A percentile compares a stretch with the other conserved stretches of the same genome.
Conservation (phyloP, 2,329 filamentous ascomycete species). For the Dothideomycetes sp. region DNA sequence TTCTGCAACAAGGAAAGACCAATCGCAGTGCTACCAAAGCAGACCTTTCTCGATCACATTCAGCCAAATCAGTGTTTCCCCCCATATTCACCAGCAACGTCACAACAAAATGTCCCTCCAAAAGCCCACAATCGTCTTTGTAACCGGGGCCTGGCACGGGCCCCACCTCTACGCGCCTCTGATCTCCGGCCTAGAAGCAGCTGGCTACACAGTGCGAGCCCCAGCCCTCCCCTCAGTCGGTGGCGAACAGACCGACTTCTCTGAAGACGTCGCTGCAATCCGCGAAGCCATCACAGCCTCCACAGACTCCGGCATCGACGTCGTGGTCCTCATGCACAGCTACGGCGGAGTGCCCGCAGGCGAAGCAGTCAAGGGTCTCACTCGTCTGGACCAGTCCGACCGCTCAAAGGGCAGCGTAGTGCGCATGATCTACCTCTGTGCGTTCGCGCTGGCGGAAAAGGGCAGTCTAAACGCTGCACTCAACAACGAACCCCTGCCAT, state of each 20-base stretch:
- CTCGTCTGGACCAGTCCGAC: conserved; percentile 10
- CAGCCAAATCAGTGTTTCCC: no score
- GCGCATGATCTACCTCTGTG: conserved; percentile 15
- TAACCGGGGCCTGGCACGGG: conserved; percentile 20
- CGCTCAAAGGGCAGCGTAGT: conserved; percentile 13
- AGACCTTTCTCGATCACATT: no score
- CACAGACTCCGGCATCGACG: conserved; percentile 14
- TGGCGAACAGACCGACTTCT: conserved; percentile 8
- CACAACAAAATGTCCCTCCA: not conserved
- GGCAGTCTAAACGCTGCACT: conserved; percentile 12
- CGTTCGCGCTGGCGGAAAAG: conserved; percentile 15
- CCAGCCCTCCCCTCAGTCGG: conserved; percentile 12
- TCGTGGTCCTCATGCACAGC: conserved; percentile 20
- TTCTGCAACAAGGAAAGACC: no score
- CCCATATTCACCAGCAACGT: no score
- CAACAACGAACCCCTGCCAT: conserved; percentile 7
- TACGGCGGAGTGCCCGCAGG: conserved; percentile 18
- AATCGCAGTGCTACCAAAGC: no score
- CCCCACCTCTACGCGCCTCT: conserved; percentile 13
- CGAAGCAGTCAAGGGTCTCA: conserved; percentile 16
- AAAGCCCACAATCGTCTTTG: conserved; percentile 17
- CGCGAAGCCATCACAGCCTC: conserved; percentile 11
- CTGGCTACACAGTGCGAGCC: conserved; percentile 14
- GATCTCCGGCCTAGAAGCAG: conserved; percentile 10
- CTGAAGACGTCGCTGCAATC: conserved; percentile 15